Evolutionary conservation across 345 rosid species (phyloP), one percentile per base, ranked within the genome.

Genomic region (Schrenkiella parvula): DNA sequence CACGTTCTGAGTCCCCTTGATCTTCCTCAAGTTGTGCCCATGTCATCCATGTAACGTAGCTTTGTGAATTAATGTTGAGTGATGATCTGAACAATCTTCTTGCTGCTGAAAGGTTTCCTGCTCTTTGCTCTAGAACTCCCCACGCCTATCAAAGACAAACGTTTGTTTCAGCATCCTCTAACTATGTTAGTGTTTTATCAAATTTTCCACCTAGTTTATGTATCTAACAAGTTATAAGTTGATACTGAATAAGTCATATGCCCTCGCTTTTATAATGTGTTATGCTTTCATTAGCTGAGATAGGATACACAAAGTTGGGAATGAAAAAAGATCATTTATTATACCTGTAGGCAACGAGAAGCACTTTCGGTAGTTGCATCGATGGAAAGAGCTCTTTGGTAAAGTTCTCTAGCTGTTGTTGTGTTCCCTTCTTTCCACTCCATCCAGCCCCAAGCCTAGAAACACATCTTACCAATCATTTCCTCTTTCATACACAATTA

Each of bases 391-490:
- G 90, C 95, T 80, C 54, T 84, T 78, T 88, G 90, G 81, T 95
- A 95, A 43, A 84, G 81, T 73, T 84, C 85, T 82, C 96, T 87
- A 19, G 99, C 99, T 3, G 87, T 79, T 19, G 85, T 37, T 74
- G 84, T 67, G 78, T 89, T 91, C 74, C 97, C 99, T 86, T 95
- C 97, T 70, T 91, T 91, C 99, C 99, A 91, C 65, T 95, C 99
- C 99, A 91, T 86, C 99, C 96, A 95, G 68, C 97, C 97, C 99
- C 99, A 95, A 58, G 91, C 99, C 99, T 95, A 73, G 38, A 42
- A 74, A 47, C 50, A 47, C 58, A 58, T 68, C 28, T 71, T 64
- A 71, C 32, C 34, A 3, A 31, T 68, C 70, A 73, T 44, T 53
- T 28, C 17, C 21, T 70, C 64, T 63, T 68, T 46, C 59, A 62